Conservation (phyloP, 2,329 filamentous ascomycete species). For the Mycosphaerella sp. region DNA sequence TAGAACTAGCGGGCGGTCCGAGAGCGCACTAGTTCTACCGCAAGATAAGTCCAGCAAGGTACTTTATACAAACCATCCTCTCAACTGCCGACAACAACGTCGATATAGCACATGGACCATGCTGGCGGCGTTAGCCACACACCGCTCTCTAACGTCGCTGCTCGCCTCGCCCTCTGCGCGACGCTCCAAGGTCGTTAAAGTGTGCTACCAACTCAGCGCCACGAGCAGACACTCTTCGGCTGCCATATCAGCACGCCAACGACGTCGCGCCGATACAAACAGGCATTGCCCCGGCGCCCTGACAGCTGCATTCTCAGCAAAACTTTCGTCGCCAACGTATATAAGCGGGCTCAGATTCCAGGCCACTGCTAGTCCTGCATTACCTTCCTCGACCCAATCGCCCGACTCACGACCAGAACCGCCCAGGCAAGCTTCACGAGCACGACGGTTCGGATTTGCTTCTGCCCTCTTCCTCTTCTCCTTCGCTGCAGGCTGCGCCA, state of each 20-base stretch:
- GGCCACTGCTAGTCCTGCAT: constrained; percentile 2
- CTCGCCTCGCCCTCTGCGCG: constrained; percentile 19
- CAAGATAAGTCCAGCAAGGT: too few species aligned
- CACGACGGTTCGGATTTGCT: constrained; percentile 32
- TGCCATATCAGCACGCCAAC: constrained; percentile 16
- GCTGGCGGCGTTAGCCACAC: neutral
- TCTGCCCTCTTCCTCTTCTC: constrained; percentile 44
- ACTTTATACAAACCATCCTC: too few species aligned
- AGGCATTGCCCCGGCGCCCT: constrained; percentile 1
- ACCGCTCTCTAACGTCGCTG: constrained; percentile 7
- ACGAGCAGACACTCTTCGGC: constrained; percentile 18
- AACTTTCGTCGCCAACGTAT: constrained; percentile 12
- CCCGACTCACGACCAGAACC: neutral
- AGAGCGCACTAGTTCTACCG: too few species aligned
- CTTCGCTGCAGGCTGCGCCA: constrained; percentile 51
- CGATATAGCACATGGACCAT: too few species aligned
- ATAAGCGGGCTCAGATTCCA: constrained; percentile 13
- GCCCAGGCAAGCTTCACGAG: neutral
- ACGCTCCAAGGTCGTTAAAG: constrained; percentile 7
- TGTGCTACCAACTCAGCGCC: constrained; percentile 15
- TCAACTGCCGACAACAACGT: too few species aligned
- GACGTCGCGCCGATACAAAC: neutral
- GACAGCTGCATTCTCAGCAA: neutral
- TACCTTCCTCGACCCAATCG: constrained; percentile 3
- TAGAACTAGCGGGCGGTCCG: too few species aligned